phyloP scores from a whole-genome alignment of 345 rosid genomes.

The Noccaea caerulescens region DNA sequence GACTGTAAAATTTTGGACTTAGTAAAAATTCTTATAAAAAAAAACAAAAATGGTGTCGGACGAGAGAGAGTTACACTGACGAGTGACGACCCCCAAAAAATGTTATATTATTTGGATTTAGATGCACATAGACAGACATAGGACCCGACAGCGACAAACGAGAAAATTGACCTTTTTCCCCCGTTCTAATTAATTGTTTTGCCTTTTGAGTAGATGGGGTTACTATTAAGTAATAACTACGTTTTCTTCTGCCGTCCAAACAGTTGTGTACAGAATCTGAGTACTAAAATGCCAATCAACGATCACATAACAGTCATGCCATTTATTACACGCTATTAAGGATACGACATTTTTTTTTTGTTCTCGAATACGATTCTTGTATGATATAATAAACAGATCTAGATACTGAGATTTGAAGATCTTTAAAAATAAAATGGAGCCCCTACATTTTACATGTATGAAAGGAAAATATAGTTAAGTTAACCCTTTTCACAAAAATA shows the following conservation, averaged over 20 bases:
- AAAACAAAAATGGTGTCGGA: constrained; percentile 30
- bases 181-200: constrained; percentile 19
- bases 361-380: too few species aligned
- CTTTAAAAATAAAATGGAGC: neutral
- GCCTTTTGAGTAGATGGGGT: constrained; percentile 13
- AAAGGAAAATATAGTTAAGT: neutral
- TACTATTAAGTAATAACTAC: constrained; percentile 21
- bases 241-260: constrained; percentile 32
- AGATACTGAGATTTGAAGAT: neutral
- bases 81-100: constrained; percentile 16
- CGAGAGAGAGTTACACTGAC: constrained; percentile 1
- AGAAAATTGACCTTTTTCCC: constrained; percentile 34
- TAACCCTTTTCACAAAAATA: neutral
- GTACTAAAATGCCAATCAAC: neutral
- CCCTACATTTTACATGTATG: neutral
- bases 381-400: neutral
- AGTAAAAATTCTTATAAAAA: constrained; percentile 17
- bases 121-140: constrained; percentile 15
- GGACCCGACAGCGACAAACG: constrained; percentile 43
- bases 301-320: constrained; percentile 3
- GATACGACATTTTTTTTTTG: too few species aligned
- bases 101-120: constrained; percentile 31
- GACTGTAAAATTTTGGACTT: constrained; percentile 30
- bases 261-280: constrained; percentile 17
- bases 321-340: neutral